Conservation (phyloP, 176 grass and related monocot genomes). For the Areca catechu region DNA sequence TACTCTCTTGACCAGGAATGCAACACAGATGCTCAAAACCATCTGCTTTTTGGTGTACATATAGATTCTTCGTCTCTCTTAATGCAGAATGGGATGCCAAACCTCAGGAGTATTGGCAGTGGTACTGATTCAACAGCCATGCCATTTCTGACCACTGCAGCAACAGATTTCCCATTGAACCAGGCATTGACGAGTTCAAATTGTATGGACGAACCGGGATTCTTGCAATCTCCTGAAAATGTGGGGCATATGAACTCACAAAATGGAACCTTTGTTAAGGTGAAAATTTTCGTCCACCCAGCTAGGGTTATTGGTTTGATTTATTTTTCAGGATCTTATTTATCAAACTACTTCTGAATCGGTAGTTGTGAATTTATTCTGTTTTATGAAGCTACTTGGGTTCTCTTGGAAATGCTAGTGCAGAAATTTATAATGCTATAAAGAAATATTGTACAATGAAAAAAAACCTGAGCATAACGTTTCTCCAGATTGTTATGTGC, state of each 20-base stretch:
- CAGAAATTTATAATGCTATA: too few relatives aligned
- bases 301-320: too few relatives aligned
- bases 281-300: conserved; percentile 14
- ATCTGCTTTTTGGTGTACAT: conserved; percentile 33
- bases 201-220: conserved; percentile 56
- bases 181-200: conserved; percentile 48
- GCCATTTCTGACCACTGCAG: conserved; percentile 55
- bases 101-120: conserved; percentile 27
- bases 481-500: too few relatives aligned
- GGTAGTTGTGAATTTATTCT: too few relatives aligned
- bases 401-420: too few relatives aligned
- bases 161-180: conserved; percentile 40
- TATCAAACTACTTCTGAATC: too few relatives aligned
- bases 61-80: conserved; percentile 50
- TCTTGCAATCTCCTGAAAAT: conserved; percentile 45
- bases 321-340: background rate
- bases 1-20: conserved; percentile 44
- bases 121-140: conserved; percentile 44
- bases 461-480: too few relatives aligned
- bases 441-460: too few relatives aligned
- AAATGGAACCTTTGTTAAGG: conserved; percentile 92
- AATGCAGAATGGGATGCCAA: conserved; percentile 43
- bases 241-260: conserved; percentile 51
- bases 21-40: conserved; percentile 27
- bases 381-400: too few relatives aligned